These are phyloP conservation scores for Trypanosoma theileri DNA, from an alignment of 208 protist genomes.

Conservation along the genomic window DNA sequence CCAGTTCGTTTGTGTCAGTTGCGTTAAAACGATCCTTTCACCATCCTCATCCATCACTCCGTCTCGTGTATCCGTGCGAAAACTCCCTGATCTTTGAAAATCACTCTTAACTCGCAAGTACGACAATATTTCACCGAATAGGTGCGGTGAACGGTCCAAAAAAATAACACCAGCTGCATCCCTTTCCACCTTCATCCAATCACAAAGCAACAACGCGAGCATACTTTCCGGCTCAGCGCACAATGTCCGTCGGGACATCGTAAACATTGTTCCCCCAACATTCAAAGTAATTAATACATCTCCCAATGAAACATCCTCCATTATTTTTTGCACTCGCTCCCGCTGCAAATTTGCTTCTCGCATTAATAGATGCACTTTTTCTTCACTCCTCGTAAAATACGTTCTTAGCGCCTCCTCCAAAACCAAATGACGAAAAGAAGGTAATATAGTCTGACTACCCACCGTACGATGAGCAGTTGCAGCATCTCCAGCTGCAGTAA, in stretches of 20 bases:
- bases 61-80: background rate
- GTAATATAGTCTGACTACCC: constrained; percentile 28
- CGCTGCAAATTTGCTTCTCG: background rate
- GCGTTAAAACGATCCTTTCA: background rate
- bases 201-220: background rate
- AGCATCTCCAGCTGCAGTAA: no score
- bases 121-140: constrained; percentile 10
- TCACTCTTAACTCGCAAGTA: constrained; percentile 2
- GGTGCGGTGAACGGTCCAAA: constrained; percentile 11
- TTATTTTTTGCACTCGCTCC: background rate
- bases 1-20: constrained; percentile 11
- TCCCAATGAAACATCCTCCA: background rate
- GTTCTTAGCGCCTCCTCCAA: no score
- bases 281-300: constrained; percentile 6
- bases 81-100: background rate
- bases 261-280: constrained; percentile 9
- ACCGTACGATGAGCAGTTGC: background rate
- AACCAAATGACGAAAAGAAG: constrained; percentile 40
- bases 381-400: background rate
- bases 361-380: background rate
- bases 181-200: background rate
- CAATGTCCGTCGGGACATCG: background rate
- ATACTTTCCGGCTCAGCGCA: constrained; percentile 14
- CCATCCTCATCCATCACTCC: background rate
- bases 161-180: constrained; percentile 5